These are phyloP conservation scores for Paspalum notatum DNA, from an alignment of 176 grass and related monocot genomes.

Conservation along the genomic window DNA sequence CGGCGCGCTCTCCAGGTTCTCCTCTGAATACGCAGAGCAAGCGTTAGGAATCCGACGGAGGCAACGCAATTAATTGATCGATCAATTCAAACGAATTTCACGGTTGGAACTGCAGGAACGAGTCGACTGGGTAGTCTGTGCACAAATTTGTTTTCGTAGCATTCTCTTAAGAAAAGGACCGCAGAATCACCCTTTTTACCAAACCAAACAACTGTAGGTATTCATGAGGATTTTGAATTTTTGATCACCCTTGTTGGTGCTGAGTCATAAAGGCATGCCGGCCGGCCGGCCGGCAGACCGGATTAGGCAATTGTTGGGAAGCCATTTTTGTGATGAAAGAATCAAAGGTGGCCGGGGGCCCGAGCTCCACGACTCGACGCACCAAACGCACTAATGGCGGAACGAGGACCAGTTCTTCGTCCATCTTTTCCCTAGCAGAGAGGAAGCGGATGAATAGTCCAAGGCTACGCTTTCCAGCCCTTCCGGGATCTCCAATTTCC, in stretches of 20 bases:
- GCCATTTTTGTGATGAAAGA: conserved; percentile 2
- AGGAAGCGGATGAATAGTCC: not conserved
- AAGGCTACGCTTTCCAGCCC: conserved; percentile 2
- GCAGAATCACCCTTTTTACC: too few species aligned
- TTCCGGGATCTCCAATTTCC: not conserved
- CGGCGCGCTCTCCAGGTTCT: conserved; percentile 47
- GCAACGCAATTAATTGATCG: not conserved
- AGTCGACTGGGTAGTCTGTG: too few species aligned
- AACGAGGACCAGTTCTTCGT: not conserved
- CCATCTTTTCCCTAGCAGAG: not conserved
- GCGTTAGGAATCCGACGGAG: not conserved
- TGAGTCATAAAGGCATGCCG: not conserved
- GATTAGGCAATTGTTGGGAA: not conserved
- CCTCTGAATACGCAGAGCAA: conserved; percentile 32
- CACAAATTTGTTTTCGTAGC: too few species aligned
- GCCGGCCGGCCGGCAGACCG: not conserved
- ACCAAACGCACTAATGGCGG: not conserved
- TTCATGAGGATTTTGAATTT: not conserved
- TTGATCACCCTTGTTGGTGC: not conserved
- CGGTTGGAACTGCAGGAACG: not conserved
- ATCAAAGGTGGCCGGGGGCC: not conserved
- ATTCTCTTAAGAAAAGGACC: too few species aligned
- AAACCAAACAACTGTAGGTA: too few species aligned
- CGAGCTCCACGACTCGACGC: not conserved
- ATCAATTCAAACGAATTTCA: not conserved